A percentile compares a stretch with the other conserved stretches of the same genome.
These are phyloP conservation scores for Pichia californica DNA, from an alignment of 805 yeast genomes.

Conservation along the genomic window DNA sequence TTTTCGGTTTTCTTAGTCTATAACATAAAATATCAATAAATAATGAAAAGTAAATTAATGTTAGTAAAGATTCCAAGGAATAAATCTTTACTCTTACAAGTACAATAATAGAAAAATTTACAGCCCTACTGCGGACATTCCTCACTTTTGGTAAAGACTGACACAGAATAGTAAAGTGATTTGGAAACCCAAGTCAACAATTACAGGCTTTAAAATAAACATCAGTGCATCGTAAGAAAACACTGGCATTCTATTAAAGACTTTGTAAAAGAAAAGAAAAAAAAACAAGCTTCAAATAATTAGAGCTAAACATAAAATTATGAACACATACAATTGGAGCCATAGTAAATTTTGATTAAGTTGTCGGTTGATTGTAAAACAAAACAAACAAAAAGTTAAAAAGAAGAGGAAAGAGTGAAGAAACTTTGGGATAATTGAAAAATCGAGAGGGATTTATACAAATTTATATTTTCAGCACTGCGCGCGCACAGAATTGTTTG, in stretches of 20 bases:
- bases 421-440: not conserved
- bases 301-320: not conserved
- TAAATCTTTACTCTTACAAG: slow-evolving; percentile 5
- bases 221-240: slow-evolving; percentile 8
- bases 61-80: not conserved
- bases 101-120: not conserved
- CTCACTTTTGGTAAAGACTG: not conserved
- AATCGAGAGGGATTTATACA: no score
- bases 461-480: not conserved
- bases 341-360: slow-evolving; percentile 19
- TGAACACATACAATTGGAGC: slow-evolving; percentile 32
- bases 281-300: no score
- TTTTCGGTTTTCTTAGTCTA: slow-evolving; percentile 72
- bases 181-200: not conserved
- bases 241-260: slow-evolving; percentile 24
- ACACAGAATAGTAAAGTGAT: slow-evolving; percentile 21
- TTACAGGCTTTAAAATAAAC: slow-evolving; percentile 17
- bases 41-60: not conserved
- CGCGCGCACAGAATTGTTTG: no score
- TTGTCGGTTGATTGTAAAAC: no score
- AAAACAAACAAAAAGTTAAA: not conserved
- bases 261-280: slow-evolving; percentile 4
- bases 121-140: slow-evolving; percentile 11
- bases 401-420: not conserved
- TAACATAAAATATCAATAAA: slow-evolving; percentile 11